Conservation (phyloP, 108 stramenopile species). For the Skeletonema grethae region DNA sequence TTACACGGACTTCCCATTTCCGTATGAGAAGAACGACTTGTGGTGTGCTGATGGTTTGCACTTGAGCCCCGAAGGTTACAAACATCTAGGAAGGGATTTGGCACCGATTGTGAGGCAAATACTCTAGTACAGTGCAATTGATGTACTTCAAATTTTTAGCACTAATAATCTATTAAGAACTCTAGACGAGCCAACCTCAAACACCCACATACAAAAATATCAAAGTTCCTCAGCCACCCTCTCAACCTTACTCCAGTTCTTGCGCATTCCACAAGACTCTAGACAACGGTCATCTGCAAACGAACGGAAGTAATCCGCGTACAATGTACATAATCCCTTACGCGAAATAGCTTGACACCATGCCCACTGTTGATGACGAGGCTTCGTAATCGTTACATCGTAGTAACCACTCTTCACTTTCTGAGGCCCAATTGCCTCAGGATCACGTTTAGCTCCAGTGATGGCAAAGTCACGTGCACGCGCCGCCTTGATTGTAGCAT, state of each 20-base stretch:
- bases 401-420: conserved; percentile 82
- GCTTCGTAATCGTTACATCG: conserved; percentile 89
- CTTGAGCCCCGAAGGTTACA: conserved; percentile 64
- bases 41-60: conserved; percentile 70
- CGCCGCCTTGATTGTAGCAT: conserved; percentile 85
- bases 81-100: conserved; percentile 53
- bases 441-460: conserved; percentile 50
- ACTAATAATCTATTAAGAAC: conserved; percentile 1
- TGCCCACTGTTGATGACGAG: conserved; percentile 63
- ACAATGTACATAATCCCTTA: conserved; percentile 78
- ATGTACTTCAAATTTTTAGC: background rate
- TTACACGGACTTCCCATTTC: conserved; percentile 62
- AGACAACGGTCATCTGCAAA: conserved; percentile 67
- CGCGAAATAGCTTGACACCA: conserved; percentile 90
- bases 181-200: background rate
- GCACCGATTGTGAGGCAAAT: conserved; percentile 52
- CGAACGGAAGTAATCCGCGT: conserved; percentile 82
- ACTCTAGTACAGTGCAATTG: conserved; percentile 12
- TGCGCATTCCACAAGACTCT: conserved; percentile 85
- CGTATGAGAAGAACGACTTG: conserved; percentile 25
- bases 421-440: conserved; percentile 67
- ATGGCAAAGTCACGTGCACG: conserved; percentile 70
- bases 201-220: background rate
- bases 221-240: conserved; percentile 41
- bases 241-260: conserved; percentile 59